These are phyloP conservation scores for Mrakia gelida DNA, from an alignment of 768 basidiomycete genomes.

Conservation along the genomic window DNA sequence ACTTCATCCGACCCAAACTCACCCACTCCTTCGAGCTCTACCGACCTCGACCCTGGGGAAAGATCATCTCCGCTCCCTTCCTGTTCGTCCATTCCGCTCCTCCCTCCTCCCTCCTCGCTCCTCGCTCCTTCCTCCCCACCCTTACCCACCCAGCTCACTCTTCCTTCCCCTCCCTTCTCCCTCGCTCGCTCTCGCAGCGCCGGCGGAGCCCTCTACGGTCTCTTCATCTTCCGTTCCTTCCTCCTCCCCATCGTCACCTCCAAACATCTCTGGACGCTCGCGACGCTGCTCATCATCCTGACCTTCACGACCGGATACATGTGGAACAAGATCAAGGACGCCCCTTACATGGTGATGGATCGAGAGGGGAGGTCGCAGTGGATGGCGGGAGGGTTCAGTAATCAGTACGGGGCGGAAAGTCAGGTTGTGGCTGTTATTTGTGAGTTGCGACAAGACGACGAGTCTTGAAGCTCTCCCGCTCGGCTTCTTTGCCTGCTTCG, in stretches of 20 bases:
- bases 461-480: too few relatives aligned
- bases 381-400: conserved; percentile 84
- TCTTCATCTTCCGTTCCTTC: conserved; percentile 35
- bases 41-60: conserved; percentile 46
- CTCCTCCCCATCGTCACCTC: conserved; percentile 34
- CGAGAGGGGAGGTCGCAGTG: conserved; percentile 53
- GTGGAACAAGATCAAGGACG: conserved; percentile 87
- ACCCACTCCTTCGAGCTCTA: conserved; percentile 72
- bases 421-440: conserved; percentile 81
- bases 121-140: conserved; percentile 37
- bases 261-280: conserved; percentile 46
- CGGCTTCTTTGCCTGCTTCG: too few relatives aligned
- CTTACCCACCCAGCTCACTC: conserved; percentile 52
- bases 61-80: conserved; percentile 26
- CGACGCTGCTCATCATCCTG: conserved; percentile 59
- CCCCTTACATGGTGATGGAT: conserved; percentile 59
- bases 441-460: too few relatives aligned
- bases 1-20: conserved; percentile 67
- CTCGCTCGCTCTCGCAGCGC: conserved; percentile 48
- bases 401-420: conserved; percentile 87
- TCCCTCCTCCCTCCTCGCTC: conserved; percentile 52
- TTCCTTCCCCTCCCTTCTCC: conserved; percentile 53
- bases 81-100: conserved; percentile 50
- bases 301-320: conserved; percentile 92
- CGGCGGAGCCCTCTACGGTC: conserved; percentile 29